A percentile compares a stretch with the other conserved stretches of the same genome.
These are phyloP conservation scores for Mollisiaceae sp. DNA, from an alignment of 2,329 filamentous ascomycete species.

Conservation along the genomic window DNA sequence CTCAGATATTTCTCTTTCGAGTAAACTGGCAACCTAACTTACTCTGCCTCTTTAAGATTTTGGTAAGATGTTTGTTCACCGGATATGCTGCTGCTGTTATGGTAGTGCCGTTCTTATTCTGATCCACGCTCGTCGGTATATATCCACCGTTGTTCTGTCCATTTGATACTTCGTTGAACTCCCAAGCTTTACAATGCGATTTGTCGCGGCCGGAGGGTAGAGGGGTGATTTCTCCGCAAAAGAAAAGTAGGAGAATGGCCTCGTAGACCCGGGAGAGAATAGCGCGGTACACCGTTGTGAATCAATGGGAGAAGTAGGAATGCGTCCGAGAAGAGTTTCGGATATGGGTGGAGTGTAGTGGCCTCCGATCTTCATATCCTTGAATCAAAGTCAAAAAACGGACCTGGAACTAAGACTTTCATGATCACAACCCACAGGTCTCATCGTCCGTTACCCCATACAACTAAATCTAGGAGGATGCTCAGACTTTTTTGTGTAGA, in stretches of 20 bases:
- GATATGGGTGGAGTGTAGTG: too few relatives aligned
- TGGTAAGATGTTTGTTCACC: neutral
- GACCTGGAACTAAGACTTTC: neutral
- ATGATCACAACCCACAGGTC: too few relatives aligned
- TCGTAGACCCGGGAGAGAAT: too few relatives aligned
- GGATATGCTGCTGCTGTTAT: neutral
- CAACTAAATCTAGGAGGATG: neutral
- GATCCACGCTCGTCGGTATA: neutral
- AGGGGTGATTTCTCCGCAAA: too few relatives aligned
- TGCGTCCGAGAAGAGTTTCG: too few relatives aligned
- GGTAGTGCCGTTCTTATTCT: neutral
- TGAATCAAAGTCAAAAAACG: neutral
- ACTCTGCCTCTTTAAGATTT: neutral
- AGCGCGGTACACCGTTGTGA: too few relatives aligned
- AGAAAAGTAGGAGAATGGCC: too few relatives aligned
- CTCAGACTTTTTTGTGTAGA: neutral
- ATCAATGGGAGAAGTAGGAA: too few relatives aligned
- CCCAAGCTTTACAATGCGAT: too few relatives aligned
- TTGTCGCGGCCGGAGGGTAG: too few relatives aligned
- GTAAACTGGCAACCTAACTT: neutral
- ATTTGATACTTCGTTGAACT: neutral
- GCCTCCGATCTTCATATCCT: neutral
- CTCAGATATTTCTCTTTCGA: neutral
- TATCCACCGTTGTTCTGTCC: neutral
- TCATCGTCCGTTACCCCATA: neutral